These are phyloP conservation scores for Boechera divaricarpa DNA, from an alignment of 345 rosid genomes.

Conservation along the genomic window DNA sequence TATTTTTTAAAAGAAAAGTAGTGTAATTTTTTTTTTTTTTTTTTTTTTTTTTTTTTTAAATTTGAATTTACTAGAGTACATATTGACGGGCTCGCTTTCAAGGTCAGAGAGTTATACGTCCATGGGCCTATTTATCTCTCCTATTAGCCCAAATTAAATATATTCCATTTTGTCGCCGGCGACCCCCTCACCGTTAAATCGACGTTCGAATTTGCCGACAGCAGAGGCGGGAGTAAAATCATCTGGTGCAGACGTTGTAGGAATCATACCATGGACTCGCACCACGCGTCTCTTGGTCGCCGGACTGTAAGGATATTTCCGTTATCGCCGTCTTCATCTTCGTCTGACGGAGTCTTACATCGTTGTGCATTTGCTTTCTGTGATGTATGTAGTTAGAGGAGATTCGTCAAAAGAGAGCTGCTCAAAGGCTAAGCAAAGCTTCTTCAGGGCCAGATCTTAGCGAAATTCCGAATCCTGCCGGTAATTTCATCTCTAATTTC, in stretches of 20 bases:
- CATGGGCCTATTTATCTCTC: not conserved
- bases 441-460: conserved; percentile 86
- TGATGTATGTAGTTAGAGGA: conserved; percentile 71
- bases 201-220: conserved; percentile 11
- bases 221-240: conserved; percentile 2
- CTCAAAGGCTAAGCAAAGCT: conserved; percentile 78
- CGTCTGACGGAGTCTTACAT: conserved; percentile 10
- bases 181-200: conserved; percentile 25
- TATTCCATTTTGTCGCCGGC: conserved; percentile 35
- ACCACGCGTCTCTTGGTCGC: conserved; percentile 91
- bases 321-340: not conserved
- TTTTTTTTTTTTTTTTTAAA: too few species aligned
- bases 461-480: conserved; percentile 55
- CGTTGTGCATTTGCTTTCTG: not conserved
- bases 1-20: too few species aligned
- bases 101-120: not conserved
- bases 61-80: too few species aligned
- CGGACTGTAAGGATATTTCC: conserved; percentile 65
- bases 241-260: conserved; percentile 6
- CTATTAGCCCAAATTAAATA: conserved; percentile 6
- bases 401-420: conserved; percentile 94
- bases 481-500: conserved; percentile 35
- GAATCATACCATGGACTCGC: conserved; percentile 59
- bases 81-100: not conserved
- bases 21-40: too few species aligned